Conservation (phyloP, 2,329 filamentous ascomycete species). For the Sporothrix schenckii region DNA sequence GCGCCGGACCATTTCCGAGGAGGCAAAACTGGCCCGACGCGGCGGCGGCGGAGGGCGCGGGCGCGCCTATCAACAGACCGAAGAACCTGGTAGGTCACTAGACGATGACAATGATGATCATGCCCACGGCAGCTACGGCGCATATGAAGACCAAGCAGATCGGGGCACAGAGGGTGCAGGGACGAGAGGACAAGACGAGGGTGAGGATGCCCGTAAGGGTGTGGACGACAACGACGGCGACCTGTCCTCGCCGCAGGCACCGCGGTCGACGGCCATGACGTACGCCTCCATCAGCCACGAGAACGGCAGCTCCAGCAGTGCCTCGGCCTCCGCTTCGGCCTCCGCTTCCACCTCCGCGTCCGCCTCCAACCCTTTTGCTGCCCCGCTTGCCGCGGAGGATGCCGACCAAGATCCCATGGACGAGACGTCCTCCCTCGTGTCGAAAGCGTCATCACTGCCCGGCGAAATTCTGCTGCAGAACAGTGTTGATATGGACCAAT, state of each 20-base stretch:
- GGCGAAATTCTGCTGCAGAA: conserved; percentile 58
- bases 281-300: neutral
- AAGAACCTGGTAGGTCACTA: conserved; percentile 68
- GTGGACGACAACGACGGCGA: neutral
- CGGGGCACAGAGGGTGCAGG: neutral
- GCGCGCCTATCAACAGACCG: conserved; percentile 41
- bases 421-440: conserved; percentile 82
- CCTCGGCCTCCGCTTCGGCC: neutral
- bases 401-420: conserved; percentile 52
- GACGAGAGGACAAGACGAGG: neutral
- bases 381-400: conserved; percentile 32
- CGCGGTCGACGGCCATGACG: neutral
- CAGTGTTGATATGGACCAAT: conserved; percentile 71
- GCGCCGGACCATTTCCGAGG: conserved; percentile 49
- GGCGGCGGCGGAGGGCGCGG: conserved; percentile 37
- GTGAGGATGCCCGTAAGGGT: neutral
- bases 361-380: conserved; percentile 24
- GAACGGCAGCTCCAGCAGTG: conserved; percentile 10
- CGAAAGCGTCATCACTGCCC: conserved; percentile 56
- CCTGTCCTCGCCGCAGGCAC: too few relatives aligned
- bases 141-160: conserved; percentile 24
- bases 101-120: conserved; percentile 30
- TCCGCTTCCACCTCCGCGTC: conserved; percentile 9
- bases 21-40: conserved; percentile 44
- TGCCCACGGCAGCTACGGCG: conserved; percentile 35